Conservation (phyloP, 164 flowering plant species). For the Brasenia schreberi region DNA sequence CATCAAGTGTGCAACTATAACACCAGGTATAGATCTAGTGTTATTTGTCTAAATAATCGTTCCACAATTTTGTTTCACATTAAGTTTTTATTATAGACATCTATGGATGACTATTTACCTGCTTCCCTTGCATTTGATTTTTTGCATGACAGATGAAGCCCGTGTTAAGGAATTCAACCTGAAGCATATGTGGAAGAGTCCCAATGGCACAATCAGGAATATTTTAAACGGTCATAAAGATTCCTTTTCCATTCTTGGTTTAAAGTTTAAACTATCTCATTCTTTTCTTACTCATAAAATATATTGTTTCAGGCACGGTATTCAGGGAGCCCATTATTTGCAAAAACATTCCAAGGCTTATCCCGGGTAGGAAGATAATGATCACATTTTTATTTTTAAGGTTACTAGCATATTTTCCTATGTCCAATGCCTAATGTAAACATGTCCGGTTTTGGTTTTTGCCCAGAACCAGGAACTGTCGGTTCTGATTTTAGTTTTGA, state of each 20-base stretch:
- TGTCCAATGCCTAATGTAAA: too few relatives aligned
- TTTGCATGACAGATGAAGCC: constrained; percentile 45
- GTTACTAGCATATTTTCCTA: too few relatives aligned
- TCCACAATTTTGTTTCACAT: background rate
- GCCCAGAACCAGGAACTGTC: too few relatives aligned
- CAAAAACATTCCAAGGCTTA: constrained; percentile 60
- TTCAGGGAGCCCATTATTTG: constrained; percentile 82
- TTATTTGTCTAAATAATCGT: background rate
- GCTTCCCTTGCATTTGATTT: background rate
- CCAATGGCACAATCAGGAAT: constrained; percentile 80
- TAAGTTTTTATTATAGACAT: background rate
- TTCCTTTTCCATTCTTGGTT: too few relatives aligned
- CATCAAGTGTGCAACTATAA: constrained; percentile 84
- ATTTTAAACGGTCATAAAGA: constrained; percentile 53
- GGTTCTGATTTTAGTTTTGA: too few relatives aligned
- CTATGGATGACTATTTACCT: background rate
- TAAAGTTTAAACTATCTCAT: background rate
- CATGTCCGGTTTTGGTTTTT: too few relatives aligned
- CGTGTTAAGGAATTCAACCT: constrained; percentile 56
- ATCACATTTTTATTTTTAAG: too few relatives aligned
- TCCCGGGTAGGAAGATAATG: too few relatives aligned
- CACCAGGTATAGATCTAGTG: constrained; percentile 43
- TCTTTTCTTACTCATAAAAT: background rate
- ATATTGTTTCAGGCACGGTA: constrained; percentile 57
- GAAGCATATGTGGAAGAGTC: constrained; percentile 83